Evolutionary conservation across 345 rosid genomes (phyloP).

Genomic region (Anacardium occidentale): DNA sequence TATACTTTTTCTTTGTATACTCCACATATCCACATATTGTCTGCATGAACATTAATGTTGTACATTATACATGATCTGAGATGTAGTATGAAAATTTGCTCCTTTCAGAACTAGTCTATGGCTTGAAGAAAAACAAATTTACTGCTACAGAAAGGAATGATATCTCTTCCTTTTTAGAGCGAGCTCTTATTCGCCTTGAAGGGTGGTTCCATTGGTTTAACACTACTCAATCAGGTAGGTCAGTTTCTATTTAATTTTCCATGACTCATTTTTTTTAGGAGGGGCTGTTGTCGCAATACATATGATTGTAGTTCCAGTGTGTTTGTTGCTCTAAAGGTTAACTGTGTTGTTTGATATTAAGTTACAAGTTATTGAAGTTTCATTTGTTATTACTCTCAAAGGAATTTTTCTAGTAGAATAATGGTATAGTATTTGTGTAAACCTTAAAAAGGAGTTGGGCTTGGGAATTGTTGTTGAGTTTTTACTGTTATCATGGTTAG

Average conservation of each 20-base stretch:
- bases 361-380: slow-evolving; percentile 4
- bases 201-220: slow-evolving; percentile 93
- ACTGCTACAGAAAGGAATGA: slow-evolving; percentile 48
- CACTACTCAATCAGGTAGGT: slow-evolving; percentile 76
- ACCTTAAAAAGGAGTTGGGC: slow-evolving; percentile 3
- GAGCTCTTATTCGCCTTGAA: slow-evolving; percentile 74
- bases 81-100: slow-evolving; percentile 11
- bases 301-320: not conserved
- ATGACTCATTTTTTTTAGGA: not conserved
- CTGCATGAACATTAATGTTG: slow-evolving; percentile 4
- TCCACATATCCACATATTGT: not conserved
- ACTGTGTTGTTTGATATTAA: not conserved
- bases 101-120: slow-evolving; percentile 58
- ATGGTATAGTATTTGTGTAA: not conserved
- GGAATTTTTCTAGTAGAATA: not conserved
- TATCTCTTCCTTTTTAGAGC: slow-evolving; percentile 63
- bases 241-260: slow-evolving; percentile 5
- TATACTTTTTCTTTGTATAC: slow-evolving; percentile 2
- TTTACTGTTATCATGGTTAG: slow-evolving; percentile 4
- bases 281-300: not conserved
- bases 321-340: not conserved
- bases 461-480: slow-evolving; percentile 8
- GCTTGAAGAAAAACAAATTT: slow-evolving; percentile 55
- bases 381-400: not conserved
- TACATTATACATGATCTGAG: slow-evolving; percentile 12